phyloP scores from a whole-genome alignment of 2,329 filamentous ascomycete species.

The Orbilia quercus region DNA sequence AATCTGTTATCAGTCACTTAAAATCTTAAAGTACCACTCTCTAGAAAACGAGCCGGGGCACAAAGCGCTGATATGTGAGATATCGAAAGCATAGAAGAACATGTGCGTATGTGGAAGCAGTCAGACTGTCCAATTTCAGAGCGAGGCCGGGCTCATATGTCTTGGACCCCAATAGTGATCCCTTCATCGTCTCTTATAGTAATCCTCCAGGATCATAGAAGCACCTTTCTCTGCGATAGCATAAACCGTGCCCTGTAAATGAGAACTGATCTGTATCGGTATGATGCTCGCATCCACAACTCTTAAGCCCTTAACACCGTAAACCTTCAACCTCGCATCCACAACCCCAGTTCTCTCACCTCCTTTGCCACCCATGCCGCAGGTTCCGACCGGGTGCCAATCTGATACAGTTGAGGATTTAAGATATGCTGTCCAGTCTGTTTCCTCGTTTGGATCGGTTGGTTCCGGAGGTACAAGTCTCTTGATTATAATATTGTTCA shows the following conservation, averaged over 20 bases:
- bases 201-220: constrained; percentile 56
- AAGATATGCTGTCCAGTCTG: constrained; percentile 63
- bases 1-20: too few relatives aligned
- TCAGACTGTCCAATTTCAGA: too few relatives aligned
- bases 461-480: constrained; percentile 61
- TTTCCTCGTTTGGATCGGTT: constrained; percentile 51
- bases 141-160: too few relatives aligned
- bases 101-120: too few relatives aligned
- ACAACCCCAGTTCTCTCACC: constrained; percentile 65
- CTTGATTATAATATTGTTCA: constrained; percentile 62
- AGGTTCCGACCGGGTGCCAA: constrained; percentile 65
- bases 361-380: constrained; percentile 63
- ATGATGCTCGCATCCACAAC: constrained; percentile 62
- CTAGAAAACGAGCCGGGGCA: too few relatives aligned
- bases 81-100: too few relatives aligned
- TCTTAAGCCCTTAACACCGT: constrained; percentile 65
- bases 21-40: too few relatives aligned
- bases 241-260: constrained; percentile 59
- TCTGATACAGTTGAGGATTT: constrained; percentile 62
- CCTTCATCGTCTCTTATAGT: constrained; percentile 17
- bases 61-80: too few relatives aligned
- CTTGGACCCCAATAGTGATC: too few relatives aligned
- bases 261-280: constrained; percentile 56
- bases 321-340: constrained; percentile 64
- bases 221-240: constrained; percentile 53